Base-by-base conservation (phyloP, 1,139 yeast genomes). In the Pichia sp. region DNA sequence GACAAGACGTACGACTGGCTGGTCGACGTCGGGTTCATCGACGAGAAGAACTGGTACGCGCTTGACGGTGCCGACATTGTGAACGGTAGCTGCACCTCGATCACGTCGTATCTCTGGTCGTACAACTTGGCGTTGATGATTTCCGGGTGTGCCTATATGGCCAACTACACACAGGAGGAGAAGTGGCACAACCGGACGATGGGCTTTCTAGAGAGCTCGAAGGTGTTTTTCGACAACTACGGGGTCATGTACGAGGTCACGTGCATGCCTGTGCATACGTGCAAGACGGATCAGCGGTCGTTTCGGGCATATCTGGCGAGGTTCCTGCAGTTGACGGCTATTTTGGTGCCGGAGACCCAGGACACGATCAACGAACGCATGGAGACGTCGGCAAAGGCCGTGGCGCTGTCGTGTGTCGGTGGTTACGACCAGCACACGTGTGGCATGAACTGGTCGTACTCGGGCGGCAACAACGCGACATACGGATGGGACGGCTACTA, bases 361-460 rank as follows among this genome's bases (percentile, higher is more conserved):
- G 79, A 75, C 50, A 72, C 73, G 1, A 81, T 89, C 57, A 75
- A 78, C 72, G 61, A 69, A 5, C 75, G 78, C 67, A 66, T 92
- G 52, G 74, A 75, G 44, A 72, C 82, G 1, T 81, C 93, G 15
- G 95, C 97, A 0, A 60, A 70, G 38, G 97, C 85, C 11, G 97
- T 96, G 0, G 95, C 96, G 1, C 73, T 74, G 47, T 80, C 95
- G 0, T 92, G 98, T 71, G 73, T 82, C 2, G 97, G 97, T 64
- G 97, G 97, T 68, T 59, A 72, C 3, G 97, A 90, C 73, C 90
- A 90, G 13, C 89, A 87, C 65, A 90, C 97, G 0, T 92, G 98
- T 75, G 97, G 97, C 45, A 69, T 82, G 57, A 79, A 86, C 66
- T 92, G 98, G 98, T 73, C 80, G 46, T 66, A 72, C 34, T 75